Percentiles rank a stretch among this genome's conserved stretches.
Evolutionary conservation across 1,139 yeast species (phyloP).

Genomic region (Dujonia santamariae): DNA sequence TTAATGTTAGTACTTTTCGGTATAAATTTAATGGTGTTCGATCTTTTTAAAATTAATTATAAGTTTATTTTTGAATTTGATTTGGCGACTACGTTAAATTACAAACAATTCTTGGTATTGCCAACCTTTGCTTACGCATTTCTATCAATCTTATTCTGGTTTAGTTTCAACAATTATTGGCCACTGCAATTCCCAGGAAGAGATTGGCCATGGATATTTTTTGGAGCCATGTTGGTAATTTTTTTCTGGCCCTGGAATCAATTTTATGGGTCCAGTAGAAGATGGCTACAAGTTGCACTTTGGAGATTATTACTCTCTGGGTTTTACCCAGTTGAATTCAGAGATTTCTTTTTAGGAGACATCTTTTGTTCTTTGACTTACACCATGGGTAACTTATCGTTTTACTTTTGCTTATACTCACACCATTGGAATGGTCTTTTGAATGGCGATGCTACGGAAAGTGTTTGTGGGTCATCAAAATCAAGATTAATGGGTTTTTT

Average conservation of each 20-base stretch:
- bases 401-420: constrained; percentile 80
- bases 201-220: constrained; percentile 79
- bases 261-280: constrained; percentile 53
- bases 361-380: constrained; percentile 85
- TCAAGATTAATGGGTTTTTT: constrained; percentile 82
- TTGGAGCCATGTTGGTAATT: constrained; percentile 49
- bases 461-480: constrained; percentile 70
- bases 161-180: constrained; percentile 73
- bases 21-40: constrained; percentile 71
- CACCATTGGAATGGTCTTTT: constrained; percentile 60
- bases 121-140: constrained; percentile 60
- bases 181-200: constrained; percentile 57
- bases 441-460: constrained; percentile 28
- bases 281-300: constrained; percentile 71
- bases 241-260: constrained; percentile 66
- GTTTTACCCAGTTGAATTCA: constrained; percentile 87
- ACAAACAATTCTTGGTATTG: constrained; percentile 58
- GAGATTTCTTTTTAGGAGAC: constrained; percentile 93
- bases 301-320: constrained; percentile 81
- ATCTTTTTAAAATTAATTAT: constrained; percentile 73
- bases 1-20: constrained; percentile 63
- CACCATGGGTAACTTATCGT: constrained; percentile 78
- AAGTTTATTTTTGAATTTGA: constrained; percentile 90
- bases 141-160: constrained; percentile 64
- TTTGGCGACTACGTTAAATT: constrained; percentile 65